phyloP scores from a whole-genome alignment of 441 rosid genomes.

The Eruca vesicaria region DNA sequence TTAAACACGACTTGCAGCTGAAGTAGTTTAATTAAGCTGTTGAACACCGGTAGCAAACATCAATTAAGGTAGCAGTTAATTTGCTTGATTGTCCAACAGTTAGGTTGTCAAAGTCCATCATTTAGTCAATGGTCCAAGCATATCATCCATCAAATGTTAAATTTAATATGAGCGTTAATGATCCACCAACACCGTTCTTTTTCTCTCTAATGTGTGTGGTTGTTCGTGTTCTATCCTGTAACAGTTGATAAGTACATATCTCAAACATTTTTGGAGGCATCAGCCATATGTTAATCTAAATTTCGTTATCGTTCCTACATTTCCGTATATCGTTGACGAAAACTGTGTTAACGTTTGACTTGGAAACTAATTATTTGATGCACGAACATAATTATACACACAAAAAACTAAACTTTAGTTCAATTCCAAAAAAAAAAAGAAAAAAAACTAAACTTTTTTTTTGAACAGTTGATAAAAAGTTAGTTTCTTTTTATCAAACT shows the following conservation, averaged over 20 bases:
- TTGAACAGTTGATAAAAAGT: no score
- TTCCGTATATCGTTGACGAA: conserved; percentile 18
- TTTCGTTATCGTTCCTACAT: conserved; percentile 22
- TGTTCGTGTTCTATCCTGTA: not conserved
- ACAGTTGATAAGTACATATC: conserved; percentile 20
- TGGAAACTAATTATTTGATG: not conserved
- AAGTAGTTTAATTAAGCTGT: not conserved
- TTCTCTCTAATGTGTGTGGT: not conserved
- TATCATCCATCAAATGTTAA: not conserved
- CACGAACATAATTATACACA: not conserved
- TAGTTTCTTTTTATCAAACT: not conserved
- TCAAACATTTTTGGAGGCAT: conserved; percentile 17
- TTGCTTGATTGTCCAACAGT: not conserved
- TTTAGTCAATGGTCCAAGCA: conserved; percentile 13
- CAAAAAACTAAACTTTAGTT: no score
- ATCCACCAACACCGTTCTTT: not conserved
- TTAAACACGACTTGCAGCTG: not conserved
- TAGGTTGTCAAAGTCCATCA: not conserved
- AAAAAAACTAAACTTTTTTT: no score
- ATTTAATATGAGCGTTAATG: conserved; percentile 1
- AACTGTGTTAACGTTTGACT: conserved; percentile 21
- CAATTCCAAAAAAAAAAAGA: no score
- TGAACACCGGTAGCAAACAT: not conserved
- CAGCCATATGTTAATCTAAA: not conserved
- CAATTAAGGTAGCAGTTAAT: not conserved